phyloP scores from a whole-genome alignment of 805 yeast species.

The Candida alai region DNA sequence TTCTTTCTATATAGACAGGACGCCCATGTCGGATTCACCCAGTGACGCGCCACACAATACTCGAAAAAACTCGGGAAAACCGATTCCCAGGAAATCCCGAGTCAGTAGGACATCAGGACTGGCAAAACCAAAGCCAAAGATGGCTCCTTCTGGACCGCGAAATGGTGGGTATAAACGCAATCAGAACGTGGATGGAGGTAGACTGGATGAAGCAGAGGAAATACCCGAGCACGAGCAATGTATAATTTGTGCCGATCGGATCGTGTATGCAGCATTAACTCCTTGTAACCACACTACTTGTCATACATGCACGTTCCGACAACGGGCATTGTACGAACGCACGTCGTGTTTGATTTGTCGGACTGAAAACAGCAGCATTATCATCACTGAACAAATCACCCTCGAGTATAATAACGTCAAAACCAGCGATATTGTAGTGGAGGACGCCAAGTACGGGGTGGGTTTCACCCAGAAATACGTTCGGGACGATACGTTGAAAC shows the following conservation, averaged over 20 bases:
- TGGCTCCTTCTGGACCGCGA: no score
- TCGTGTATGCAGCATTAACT: conserved; percentile 62
- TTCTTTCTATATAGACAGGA: no score
- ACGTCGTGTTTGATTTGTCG: conserved; percentile 82
- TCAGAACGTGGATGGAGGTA: conserved; percentile 5
- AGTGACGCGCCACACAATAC: no score
- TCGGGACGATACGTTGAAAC: conserved; percentile 42
- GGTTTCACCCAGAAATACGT: conserved; percentile 56
- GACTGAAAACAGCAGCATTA: conserved; percentile 53
- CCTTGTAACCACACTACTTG: conserved; percentile 87
- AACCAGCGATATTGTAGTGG: conserved; percentile 24
- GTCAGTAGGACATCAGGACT: no score
- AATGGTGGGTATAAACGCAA: conserved; percentile 6
- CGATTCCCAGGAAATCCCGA: no score
- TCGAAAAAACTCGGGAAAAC: no score
- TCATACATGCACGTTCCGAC: conserved; percentile 76
- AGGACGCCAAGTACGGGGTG: conserved; percentile 48
- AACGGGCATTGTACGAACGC: conserved; percentile 74
- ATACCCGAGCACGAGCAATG: conserved; percentile 48
- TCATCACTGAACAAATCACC: conserved; percentile 50
- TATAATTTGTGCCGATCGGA: conserved; percentile 77
- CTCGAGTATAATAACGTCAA: conserved; percentile 37
- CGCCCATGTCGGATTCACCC: no score
- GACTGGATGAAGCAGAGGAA: conserved; percentile 23
- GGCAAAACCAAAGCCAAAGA: no score